Percentiles rank a stretch among this genome's conserved stretches.
These are phyloP conservation scores for Nicotiana attenuata DNA, from an alignment of 257 asterid genomes.

Conservation along the genomic window DNA sequence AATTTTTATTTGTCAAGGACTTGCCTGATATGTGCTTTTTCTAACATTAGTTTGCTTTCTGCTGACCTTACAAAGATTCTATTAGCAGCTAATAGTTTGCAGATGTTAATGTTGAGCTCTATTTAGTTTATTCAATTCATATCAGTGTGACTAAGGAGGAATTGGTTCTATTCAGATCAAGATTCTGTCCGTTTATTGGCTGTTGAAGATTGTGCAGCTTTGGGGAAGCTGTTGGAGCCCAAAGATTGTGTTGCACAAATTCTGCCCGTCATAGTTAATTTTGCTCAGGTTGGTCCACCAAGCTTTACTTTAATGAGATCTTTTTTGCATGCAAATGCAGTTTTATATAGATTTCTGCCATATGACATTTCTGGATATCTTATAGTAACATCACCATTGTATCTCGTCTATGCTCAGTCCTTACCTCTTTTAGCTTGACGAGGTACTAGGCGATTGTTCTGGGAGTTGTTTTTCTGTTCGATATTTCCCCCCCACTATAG, in stretches of 20 bases:
- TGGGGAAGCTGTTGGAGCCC: conserved; percentile 36
- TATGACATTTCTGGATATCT: neutral
- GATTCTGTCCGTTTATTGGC: conserved; percentile 43
- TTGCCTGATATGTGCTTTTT: neutral
- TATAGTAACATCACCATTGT: neutral
- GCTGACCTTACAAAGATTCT: neutral
- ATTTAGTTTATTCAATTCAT: neutral
- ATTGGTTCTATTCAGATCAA: conserved; percentile 25
- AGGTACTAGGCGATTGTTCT: neutral
- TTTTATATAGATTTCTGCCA: neutral
- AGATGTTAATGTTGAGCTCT: neutral
- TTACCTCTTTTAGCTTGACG: neutral
- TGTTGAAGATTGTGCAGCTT: conserved; percentile 39
- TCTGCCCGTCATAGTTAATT: conserved; percentile 38
- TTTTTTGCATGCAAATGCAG: neutral
- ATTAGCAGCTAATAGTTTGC: neutral
- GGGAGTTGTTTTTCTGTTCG: neutral
- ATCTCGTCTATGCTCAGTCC: neutral
- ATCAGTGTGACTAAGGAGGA: neutral
- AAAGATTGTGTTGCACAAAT: conserved; percentile 39
- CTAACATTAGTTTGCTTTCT: neutral
- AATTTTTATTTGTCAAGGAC: neutral
- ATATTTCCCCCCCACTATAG: neutral
- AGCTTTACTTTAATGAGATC: neutral
- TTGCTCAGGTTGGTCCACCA: conserved; percentile 30